A percentile compares a stretch with the other conserved stretches of the same genome.
Conservation (phyloP, 2,329 filamentous ascomycete genomes). For the Sporothrix humicola region DNA sequence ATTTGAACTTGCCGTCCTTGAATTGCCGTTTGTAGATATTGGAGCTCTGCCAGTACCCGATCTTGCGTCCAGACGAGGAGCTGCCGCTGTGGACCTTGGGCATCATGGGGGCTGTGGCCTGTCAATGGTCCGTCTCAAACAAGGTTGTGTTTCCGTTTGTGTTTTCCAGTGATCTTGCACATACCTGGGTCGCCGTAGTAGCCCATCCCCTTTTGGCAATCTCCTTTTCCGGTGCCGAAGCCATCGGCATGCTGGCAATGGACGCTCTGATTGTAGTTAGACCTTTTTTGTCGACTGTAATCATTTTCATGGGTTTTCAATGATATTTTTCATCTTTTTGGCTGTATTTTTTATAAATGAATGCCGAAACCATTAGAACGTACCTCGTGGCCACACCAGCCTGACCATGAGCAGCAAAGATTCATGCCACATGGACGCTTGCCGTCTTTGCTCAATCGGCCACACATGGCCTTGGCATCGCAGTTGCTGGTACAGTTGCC, state of each 20-base stretch:
- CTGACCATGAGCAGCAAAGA: neutral
- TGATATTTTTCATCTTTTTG: too few relatives aligned
- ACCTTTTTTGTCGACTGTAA: too few relatives aligned
- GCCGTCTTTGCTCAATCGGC: neutral
- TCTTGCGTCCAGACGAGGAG: neutral
- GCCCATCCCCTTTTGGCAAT: slow-evolving; percentile 1
- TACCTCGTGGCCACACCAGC: neutral
- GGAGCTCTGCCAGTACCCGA: slow-evolving; percentile 11
- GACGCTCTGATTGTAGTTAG: neutral
- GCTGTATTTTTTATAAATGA: too few relatives aligned
- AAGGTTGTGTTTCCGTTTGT: too few relatives aligned
- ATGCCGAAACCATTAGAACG: too few relatives aligned
- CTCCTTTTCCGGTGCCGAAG: neutral
- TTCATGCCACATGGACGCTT: neutral
- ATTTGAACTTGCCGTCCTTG: neutral
- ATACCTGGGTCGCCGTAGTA: neutral
- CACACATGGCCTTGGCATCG: slow-evolving; percentile 8
- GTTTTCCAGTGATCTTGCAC: too few relatives aligned
- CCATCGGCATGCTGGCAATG: slow-evolving; percentile 1
- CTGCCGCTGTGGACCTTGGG: neutral
- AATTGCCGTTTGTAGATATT: neutral
- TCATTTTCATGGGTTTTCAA: too few relatives aligned
- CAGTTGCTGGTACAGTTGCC: slow-evolving; percentile 9
- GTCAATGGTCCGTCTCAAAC: too few relatives aligned
- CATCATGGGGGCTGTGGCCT: neutral